Percentiles rank a stretch among this genome's conserved stretches.
Evolutionary conservation across 495 filamentous ascomycete genomes (phyloP).

Genomic region (Letharia lupina): DNA sequence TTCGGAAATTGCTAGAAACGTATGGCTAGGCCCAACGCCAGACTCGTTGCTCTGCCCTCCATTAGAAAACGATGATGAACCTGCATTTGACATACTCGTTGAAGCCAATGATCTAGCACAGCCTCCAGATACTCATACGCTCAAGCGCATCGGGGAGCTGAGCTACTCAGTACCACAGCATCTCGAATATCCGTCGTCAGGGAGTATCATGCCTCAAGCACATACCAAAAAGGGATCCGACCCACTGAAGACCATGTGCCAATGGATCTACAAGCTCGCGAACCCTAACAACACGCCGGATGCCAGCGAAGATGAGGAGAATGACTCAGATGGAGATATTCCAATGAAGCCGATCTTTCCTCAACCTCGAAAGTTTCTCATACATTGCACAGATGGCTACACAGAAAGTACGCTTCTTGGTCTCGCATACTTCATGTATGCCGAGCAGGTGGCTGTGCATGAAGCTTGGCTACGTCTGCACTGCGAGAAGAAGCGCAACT

Average conservation of each 20-base stretch:
- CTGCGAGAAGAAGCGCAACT: slow-evolving; percentile 72
- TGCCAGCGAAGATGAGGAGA: slow-evolving; percentile 32
- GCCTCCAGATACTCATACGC: slow-evolving; percentile 45
- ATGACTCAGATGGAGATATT: slow-evolving; percentile 53
- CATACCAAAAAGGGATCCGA: slow-evolving; percentile 74
- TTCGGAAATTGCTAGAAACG: slow-evolving; percentile 78
- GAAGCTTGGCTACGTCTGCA: slow-evolving; percentile 85
- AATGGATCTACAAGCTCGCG: slow-evolving; percentile 78
- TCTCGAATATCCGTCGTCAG: slow-evolving; percentile 87
- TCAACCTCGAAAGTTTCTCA: slow-evolving; percentile 59
- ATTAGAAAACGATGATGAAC: slow-evolving; percentile 29
- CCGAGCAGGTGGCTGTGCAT: slow-evolving; percentile 68
- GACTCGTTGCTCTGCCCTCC: slow-evolving; percentile 43
- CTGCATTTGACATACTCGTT: slow-evolving; percentile 61
- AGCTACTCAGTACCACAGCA: slow-evolving; percentile 49
- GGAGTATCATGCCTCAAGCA: slow-evolving; percentile 73
- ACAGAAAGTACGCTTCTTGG: slow-evolving; percentile 85
- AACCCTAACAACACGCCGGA: slow-evolving; percentile 46
- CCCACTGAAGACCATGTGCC: slow-evolving; percentile 72
- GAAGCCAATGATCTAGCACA: slow-evolving; percentile 78
- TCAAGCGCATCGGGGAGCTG: slow-evolving; percentile 52
- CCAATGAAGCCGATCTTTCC: slow-evolving; percentile 34
- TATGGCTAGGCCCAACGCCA: slow-evolving; percentile 84
- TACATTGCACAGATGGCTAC: slow-evolving; percentile 93
- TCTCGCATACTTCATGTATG: slow-evolving; percentile 85